Conservation (phyloP, 129 eudicot genomes). For the sunflower (Helianthus annuus) region DNA sequence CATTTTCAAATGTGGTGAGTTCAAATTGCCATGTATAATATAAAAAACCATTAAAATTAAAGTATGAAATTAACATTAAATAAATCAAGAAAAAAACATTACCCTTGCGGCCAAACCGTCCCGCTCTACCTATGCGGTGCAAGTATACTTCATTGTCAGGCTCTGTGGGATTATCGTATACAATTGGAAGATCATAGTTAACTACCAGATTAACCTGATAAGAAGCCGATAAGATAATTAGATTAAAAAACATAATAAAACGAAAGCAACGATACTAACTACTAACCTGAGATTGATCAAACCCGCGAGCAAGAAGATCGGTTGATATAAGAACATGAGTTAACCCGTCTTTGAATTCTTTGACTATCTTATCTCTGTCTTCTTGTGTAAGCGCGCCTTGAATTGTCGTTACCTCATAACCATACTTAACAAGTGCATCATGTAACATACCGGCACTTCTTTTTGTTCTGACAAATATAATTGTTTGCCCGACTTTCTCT, state of each 20-base stretch:
- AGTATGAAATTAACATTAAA: neutral
- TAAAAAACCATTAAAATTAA: no score
- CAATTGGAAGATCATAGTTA: conserved; percentile 68
- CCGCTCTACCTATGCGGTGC: conserved; percentile 80
- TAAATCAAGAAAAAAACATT: neutral
- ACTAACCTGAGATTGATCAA: conserved; percentile 20
- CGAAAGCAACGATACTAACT: neutral
- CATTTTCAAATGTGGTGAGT: no score
- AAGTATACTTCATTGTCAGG: conserved; percentile 70
- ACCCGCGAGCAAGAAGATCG: conserved; percentile 18
- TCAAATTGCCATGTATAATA: no score
- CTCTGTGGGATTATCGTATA: conserved; percentile 32
- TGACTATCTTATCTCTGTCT: conserved; percentile 16
- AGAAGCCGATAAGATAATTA: neutral
- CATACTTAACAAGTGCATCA: conserved; percentile 4
- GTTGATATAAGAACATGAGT: conserved; percentile 13
- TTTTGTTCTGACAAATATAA: conserved; percentile 11
- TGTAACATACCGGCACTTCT: conserved; percentile 11
- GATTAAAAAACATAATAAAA: neutral
- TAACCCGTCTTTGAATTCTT: conserved; percentile 19
- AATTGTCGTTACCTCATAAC: conserved; percentile 11
- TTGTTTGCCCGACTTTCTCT: conserved; percentile 2
- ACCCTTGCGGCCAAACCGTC: conserved; percentile 90
- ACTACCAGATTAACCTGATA: conserved; percentile 73
- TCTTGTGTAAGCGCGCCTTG: conserved; percentile 2